A percentile compares a stretch with the other conserved stretches of the same genome.
Conservation (phyloP, 495 filamentous ascomycete species). For the Pyrenopolyporus hunteri region DNA sequence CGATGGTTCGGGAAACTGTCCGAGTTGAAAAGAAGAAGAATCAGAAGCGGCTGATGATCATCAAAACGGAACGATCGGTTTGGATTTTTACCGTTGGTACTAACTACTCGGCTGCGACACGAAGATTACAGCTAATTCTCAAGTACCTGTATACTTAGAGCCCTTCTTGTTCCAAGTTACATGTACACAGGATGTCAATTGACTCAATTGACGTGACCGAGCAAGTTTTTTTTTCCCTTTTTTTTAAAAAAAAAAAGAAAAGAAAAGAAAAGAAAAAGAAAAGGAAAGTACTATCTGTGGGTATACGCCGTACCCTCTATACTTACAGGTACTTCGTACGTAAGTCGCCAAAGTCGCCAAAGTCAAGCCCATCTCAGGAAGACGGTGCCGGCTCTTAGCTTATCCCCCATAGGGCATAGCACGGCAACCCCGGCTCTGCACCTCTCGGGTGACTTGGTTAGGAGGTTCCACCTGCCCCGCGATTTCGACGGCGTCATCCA, state of each 20-base stretch:
- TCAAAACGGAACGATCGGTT: no score
- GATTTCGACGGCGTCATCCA: constrained; percentile 32
- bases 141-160: not conserved
- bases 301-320: no score
- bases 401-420: constrained; percentile 21
- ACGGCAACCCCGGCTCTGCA: constrained; percentile 31
- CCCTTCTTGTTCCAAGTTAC: no score
- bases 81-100: no score
- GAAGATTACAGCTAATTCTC: not conserved
- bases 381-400: constrained; percentile 1
- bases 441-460: constrained; percentile 37
- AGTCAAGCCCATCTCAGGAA: no score
- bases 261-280: no score
- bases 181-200: no score
- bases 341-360: constrained; percentile 17
- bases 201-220: no score
- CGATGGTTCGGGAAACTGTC: not conserved
- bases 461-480: constrained; percentile 36
- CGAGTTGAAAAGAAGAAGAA: not conserved
- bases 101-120: no score
- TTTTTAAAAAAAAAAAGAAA: no score
- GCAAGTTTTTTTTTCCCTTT: no score
- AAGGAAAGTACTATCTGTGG: no score
- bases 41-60: constrained; percentile 1
- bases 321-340: constrained; percentile 22